These are phyloP conservation scores for Trematosphaeria pertusa DNA, from an alignment of 2,329 filamentous ascomycete genomes.

Conservation along the genomic window DNA sequence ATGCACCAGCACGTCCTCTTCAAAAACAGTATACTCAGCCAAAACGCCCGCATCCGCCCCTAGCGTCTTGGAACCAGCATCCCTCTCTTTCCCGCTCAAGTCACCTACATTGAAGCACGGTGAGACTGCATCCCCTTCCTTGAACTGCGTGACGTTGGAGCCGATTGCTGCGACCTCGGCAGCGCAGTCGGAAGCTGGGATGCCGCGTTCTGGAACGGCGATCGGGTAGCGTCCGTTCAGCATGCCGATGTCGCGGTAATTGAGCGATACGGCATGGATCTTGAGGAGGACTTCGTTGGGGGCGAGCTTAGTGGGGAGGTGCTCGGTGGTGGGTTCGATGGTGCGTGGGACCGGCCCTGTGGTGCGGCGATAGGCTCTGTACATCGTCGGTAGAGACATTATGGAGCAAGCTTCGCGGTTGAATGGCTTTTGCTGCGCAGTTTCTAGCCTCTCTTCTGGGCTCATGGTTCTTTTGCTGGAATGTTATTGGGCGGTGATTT, in stretches of 20 bases:
- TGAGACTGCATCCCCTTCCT: slow-evolving; percentile 33
- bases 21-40: slow-evolving; percentile 31
- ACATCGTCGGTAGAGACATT: slow-evolving; percentile 14
- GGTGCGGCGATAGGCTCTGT: slow-evolving; percentile 27
- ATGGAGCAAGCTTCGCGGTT: too few species aligned
- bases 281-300: slow-evolving; percentile 28
- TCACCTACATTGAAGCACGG: slow-evolving; percentile 17
- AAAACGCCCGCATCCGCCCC: slow-evolving; percentile 28
- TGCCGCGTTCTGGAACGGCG: slow-evolving; percentile 15
- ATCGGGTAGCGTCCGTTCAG: slow-evolving; percentile 26
- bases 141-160: slow-evolving; percentile 18
- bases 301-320: slow-evolving; percentile 19
- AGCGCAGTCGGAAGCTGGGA: slow-evolving; percentile 32
- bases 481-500: too few species aligned
- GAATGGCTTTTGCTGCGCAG: too few species aligned
- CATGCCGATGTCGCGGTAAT: slow-evolving; percentile 38
- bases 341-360: slow-evolving; percentile 11
- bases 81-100: slow-evolving; percentile 20
- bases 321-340: slow-evolving; percentile 16
- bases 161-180: slow-evolving; percentile 34
- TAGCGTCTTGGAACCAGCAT: slow-evolving; percentile 1
- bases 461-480: too few species aligned
- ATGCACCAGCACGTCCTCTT: slow-evolving; percentile 32
- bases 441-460: too few species aligned
- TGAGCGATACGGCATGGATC: slow-evolving; percentile 36